Evolutionary conservation across 345 rosid species (phyloP), one percentile per base, ranked within the genome.

Genomic region (Excoecaria agallocha): DNA sequence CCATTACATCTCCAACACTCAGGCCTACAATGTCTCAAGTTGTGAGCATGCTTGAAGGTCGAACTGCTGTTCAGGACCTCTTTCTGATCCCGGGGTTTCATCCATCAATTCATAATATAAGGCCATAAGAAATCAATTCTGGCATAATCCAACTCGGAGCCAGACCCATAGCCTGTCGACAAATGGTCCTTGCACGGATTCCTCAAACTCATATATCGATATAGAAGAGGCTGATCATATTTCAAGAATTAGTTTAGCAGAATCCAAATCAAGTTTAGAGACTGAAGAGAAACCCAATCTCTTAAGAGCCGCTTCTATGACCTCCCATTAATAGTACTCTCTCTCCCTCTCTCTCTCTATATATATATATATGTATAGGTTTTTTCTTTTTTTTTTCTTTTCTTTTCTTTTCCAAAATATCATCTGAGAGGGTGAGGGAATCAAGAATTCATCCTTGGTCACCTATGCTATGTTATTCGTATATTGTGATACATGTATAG

Each of bases 21-120:
- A 85, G 98, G 79, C 98, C 98, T 24, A 84, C 87, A 25, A 93
- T 91, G 96, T 89, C 98, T 19, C 98, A 87, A 81, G 93, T 90
- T 22, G 96, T 90, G 69, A 91, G 95, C 82, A 88, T 93, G 84
- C 85, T 93, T 13, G 91, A 90, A 65, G 96, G 96, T 68, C 81
- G 77, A 84, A 91, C 96, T 6, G 86, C 85, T 0, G 78, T 93
- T 77, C 89, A 88, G 81, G 94, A 93, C 63, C 79, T 66, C 84
- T 91, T 62, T 89, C 96, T 0, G 93, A 89, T 82, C 86, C 88
- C 0, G 93, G 97, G 55, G 87, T 88, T 75, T 83, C 90, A 12
- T 80, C 91, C 46, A 80, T 79, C n/a, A 86, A 86, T 68, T 67
- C 91, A 0, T 91, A 93, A 83, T 84, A 84, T 65, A 84, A 79